Evolutionary conservation across 75 land plant genomes (phyloP), one percentile per base, ranked within the genome.

Genomic region (Pinus taeda): DNA sequence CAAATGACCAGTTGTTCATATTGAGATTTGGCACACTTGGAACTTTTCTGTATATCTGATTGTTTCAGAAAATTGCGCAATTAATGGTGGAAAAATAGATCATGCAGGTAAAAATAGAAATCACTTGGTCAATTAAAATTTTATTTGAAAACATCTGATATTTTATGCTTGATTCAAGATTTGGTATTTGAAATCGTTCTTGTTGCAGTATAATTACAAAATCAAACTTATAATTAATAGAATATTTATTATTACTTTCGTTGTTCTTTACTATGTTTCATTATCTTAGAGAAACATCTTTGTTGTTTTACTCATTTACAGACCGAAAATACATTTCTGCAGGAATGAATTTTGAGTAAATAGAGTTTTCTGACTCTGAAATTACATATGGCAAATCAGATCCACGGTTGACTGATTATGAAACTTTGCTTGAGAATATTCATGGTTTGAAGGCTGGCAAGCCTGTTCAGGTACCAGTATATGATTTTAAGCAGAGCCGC

Each of bases 341-440:
- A 30, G 39, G 69, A 74, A 15, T 75, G 73, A 33, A 17, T 26
- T 67, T 18, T 75, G 29, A 18, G 15, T 11, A 4, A 21, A 67
- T 39, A 33, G 33, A 11, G 20, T 18, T 6, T 74, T 42, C 7
- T 49, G 17, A 69, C 45, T 24, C 11, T 60, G 39, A 81, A 56
- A 24, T 61, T 55, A 49, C 58, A 56, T 73, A 8, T 73, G 74
- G 74, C 22, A 61, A 57, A 75, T 71, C 96, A 95, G 98, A 95
- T 83, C 98, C 98, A 57, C 87, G 96, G 24, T 74, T 95, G 76
- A 95, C 95, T 21, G 98, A 95, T 74, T 95, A 93, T 83, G 98
- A 93, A 69, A 94, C 93, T 14, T 85, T 95, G 85, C 88, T 95
- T 67, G 79, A 95, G 67, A 93, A 95, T 77, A 80, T 95, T 65